phyloP scores from a whole-genome alignment of 1,139 yeast species.

The Kodamaea alishanica region DNA sequence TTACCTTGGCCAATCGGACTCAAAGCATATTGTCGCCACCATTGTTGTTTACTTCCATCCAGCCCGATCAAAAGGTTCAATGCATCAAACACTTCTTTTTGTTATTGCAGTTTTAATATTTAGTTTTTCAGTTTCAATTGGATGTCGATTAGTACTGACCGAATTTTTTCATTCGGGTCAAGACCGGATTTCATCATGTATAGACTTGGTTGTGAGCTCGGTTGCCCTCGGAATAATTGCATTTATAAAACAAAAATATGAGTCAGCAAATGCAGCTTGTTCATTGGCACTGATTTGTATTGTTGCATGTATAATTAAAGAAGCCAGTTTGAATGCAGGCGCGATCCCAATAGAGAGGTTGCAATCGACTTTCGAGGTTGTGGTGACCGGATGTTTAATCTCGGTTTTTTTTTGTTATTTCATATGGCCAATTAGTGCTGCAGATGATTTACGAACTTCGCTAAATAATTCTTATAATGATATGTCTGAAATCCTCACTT shows the following conservation, averaged over 20 bases:
- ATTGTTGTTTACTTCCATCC: constrained; percentile 86
- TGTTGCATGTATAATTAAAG: constrained; percentile 71
- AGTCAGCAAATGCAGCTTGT: constrained; percentile 74
- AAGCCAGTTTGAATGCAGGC: constrained; percentile 65
- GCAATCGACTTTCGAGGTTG: constrained; percentile 55
- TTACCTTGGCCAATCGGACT: constrained; percentile 63
- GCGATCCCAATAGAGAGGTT: constrained; percentile 57
- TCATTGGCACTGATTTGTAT: constrained; percentile 71
- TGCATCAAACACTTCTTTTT: constrained; percentile 69
- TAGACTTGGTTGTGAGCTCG: constrained; percentile 55
- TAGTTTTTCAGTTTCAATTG: constrained; percentile 53
- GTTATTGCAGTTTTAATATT: constrained; percentile 54
- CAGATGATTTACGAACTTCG: constrained; percentile 38
- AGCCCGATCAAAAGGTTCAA: constrained; percentile 72
- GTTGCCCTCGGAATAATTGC: constrained; percentile 63
- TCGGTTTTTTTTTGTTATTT: constrained; percentile 57
- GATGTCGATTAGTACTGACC: constrained; percentile 53
- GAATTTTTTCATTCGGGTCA: constrained; percentile 43
- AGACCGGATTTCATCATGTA: constrained; percentile 49
- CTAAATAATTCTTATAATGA: constrained; percentile 53
- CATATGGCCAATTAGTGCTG: constrained; percentile 65
- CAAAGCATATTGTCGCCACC: constrained; percentile 79
- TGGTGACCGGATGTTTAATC: constrained; percentile 57
- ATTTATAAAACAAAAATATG: constrained; percentile 63
- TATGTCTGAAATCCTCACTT: constrained; percentile 50